Percentiles rank a stretch among this genome's conserved stretches.
phyloP scores from a whole-genome alignment of 306 rosid genomes.

The Gastrolobium villosum region DNA sequence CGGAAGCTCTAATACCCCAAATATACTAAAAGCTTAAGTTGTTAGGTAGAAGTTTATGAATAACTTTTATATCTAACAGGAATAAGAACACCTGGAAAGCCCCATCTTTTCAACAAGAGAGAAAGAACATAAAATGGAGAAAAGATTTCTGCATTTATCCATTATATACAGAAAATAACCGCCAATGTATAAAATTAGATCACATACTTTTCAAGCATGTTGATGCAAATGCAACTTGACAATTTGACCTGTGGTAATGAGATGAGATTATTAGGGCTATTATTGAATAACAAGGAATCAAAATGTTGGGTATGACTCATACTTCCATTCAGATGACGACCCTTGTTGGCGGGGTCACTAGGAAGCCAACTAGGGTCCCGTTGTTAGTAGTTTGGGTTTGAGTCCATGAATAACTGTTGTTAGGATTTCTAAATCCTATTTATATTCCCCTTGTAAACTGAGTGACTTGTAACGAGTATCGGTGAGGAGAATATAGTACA shows the following conservation, averaged over 20 bases:
- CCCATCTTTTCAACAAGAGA: slow-evolving; percentile 9
- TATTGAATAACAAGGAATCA: no score
- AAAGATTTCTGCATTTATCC: slow-evolving; percentile 8
- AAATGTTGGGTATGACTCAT: no score
- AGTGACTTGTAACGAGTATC: no score
- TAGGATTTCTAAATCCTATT: no score
- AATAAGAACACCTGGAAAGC: background rate
- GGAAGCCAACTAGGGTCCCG: no score
- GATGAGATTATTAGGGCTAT: background rate
- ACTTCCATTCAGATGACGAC: no score
- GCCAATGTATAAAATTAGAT: background rate
- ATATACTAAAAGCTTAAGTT: background rate
- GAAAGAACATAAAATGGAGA: slow-evolving; percentile 14
- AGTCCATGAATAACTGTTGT: no score
- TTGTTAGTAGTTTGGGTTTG: no score
- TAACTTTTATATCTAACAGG: slow-evolving; percentile 1
- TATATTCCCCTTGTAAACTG: no score
- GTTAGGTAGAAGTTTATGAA: background rate
- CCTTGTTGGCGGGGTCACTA: no score
- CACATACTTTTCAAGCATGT: slow-evolving; percentile 6
- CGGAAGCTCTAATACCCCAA: background rate
- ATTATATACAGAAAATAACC: background rate
- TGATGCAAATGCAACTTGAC: slow-evolving; percentile 28
- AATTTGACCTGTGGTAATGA: slow-evolving; percentile 16
- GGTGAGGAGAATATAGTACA: no score